Base-by-base conservation (phyloP, 2,329 filamentous ascomycete genomes). In the Parastagonospora nodorum region DNA sequence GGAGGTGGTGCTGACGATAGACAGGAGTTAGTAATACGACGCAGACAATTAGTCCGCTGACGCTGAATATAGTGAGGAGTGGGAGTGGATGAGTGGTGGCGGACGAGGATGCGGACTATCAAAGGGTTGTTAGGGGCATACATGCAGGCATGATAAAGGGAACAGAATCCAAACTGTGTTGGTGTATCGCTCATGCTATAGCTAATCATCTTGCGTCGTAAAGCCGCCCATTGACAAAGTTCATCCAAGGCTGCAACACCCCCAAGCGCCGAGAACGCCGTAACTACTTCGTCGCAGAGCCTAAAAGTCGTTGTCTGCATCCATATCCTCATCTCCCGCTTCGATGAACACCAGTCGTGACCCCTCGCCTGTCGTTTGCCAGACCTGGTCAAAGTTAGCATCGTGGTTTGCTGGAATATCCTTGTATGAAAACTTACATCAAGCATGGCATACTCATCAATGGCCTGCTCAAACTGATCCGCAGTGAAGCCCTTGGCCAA, bases 401-500 rank as follows among this genome's bases (percentile, higher is more conserved):
- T 46, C 14, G 38, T 15, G 11, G 35, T 8, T 5, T 31, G 16
- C 2, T 8, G 12, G 11, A 11, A 10, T 8, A 6, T 28, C 12
- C 42, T 41, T 4, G 28, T n/a, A 14, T 30, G 40, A 19, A 2
- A 48, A 68, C 92, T 90, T 80, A 97, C 94, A 79, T 96, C 89
- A 54, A 96, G 78, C 60, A 84, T 80, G 2, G 90, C 87, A 75
- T 99, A 97, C 78, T 96, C 93, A 56, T 96, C 88, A 70, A 99
- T 81, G 15, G 92, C 88, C 61, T 84, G 84, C 67, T 89, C 82
- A 78, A 96, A 92, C 75, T 99, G 92, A 74, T 97, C 91, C 59
- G 92, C 88, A 0, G 93, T 99, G 75, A 97, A 99, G 2, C 94
- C 94, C 82, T 96, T 97, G 45, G 92, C 94, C 65, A 97, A 82